A percentile compares a stretch with the other conserved stretches of the same genome.
Conservation (phyloP, 1,284 basidiomycete species). For the Afroboletus lepidellus region DNA sequence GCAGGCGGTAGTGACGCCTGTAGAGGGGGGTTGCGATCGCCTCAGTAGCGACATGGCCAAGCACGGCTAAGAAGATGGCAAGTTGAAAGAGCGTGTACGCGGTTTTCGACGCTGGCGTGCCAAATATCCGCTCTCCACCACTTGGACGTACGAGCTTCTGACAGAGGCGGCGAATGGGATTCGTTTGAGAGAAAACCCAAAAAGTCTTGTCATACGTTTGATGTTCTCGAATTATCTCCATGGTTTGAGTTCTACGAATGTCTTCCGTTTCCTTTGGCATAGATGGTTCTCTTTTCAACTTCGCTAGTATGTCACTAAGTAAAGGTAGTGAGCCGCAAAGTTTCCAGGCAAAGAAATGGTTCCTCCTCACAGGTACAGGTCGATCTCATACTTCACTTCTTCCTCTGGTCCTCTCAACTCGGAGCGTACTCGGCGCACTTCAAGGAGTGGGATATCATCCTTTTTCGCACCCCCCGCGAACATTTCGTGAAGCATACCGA, state of each 20-base stretch:
- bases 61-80: constrained; percentile 73
- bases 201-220: constrained; percentile 91
- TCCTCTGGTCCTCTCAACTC: constrained; percentile 44
- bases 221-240: constrained; percentile 87
- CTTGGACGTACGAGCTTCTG: constrained; percentile 85
- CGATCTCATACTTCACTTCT: constrained; percentile 59
- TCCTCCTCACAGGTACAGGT: constrained; percentile 66
- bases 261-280: constrained; percentile 57
- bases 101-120: constrained; percentile 62
- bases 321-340: not conserved
- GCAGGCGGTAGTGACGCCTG: constrained; percentile 70
- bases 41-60: constrained; percentile 84
- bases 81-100: constrained; percentile 77
- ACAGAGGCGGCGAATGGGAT: constrained; percentile 71
- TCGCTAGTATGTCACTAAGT: constrained; percentile 63
- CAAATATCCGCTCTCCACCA: constrained; percentile 84
- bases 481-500: constrained; percentile 53
- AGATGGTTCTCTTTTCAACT: constrained; percentile 52
- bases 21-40: constrained; percentile 86
- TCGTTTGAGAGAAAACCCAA: constrained; percentile 87
- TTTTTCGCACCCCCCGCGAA: constrained; percentile 61
- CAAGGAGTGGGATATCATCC: constrained; percentile 63
- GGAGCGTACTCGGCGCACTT: constrained; percentile 46
- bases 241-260: constrained; percentile 70
- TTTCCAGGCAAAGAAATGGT: constrained; percentile 6